Conservation (phyloP, 352 stramenopile genomes). For the Sclerospora graminicola region DNA sequence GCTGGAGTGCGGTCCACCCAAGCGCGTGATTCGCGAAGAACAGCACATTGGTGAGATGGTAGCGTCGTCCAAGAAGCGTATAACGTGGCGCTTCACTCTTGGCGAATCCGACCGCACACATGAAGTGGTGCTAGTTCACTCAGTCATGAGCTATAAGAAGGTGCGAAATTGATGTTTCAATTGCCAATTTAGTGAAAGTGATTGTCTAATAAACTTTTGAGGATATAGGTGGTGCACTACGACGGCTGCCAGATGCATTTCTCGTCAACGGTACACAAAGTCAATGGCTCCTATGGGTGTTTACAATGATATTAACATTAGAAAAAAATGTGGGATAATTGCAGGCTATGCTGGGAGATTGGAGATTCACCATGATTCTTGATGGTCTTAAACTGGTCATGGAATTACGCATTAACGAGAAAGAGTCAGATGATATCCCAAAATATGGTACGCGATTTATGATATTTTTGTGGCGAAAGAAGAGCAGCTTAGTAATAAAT, state of each 20-base stretch:
- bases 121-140: conserved; percentile 72
- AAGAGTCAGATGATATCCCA: conserved; percentile 58
- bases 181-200: not conserved
- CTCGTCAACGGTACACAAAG: conserved; percentile 46
- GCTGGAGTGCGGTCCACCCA: conserved; percentile 52
- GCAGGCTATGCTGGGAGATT: conserved; percentile 62
- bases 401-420: conserved; percentile 81
- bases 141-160: conserved; percentile 84
- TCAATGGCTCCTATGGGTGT: not conserved
- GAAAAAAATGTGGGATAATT: conserved; percentile 5
- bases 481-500: not conserved
- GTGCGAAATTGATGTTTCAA: conserved; percentile 5
- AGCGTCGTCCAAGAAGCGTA: conserved; percentile 74
- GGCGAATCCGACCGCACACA: conserved; percentile 62
- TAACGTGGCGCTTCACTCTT: conserved; percentile 76
- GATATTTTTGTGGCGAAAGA: not conserved
- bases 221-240: conserved; percentile 53
- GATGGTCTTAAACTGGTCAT: conserved; percentile 64
- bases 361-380: conserved; percentile 70
- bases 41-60: conserved; percentile 74
- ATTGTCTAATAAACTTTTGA: conserved; percentile 2
- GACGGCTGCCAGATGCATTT: conserved; percentile 77
- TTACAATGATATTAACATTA: conserved; percentile 5
- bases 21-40: conserved; percentile 62
- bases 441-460: conserved; percentile 56